Conservation (phyloP, 257 asterid species). For the Solanum sitiens region DNA sequence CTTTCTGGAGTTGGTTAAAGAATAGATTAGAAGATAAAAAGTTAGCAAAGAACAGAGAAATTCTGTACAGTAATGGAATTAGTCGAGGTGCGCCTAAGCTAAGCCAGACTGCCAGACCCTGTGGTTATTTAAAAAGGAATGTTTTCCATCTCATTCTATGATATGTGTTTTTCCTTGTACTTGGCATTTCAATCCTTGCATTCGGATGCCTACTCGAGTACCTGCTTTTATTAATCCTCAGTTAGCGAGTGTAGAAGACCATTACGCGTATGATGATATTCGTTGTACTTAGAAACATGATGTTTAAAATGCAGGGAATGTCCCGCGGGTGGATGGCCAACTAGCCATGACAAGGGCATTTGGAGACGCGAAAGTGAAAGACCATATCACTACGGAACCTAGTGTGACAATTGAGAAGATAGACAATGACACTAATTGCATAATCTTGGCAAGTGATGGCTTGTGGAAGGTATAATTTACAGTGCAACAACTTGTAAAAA, state of each 20-base stretch:
- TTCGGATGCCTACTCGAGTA: background rate
- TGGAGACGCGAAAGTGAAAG: constrained; percentile 35
- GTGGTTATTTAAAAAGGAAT: background rate
- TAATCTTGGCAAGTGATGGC: constrained; percentile 52
- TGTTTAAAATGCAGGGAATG: constrained; percentile 16
- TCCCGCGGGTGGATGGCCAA: constrained; percentile 39
- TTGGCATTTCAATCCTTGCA: background rate
- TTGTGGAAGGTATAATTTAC: constrained; percentile 37
- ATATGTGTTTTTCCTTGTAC: background rate
- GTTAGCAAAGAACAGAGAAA: background rate
- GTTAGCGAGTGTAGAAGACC: background rate
- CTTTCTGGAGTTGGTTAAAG: background rate
- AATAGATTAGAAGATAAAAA: background rate
- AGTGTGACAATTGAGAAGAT: constrained; percentile 6
- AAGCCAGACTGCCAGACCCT: background rate
- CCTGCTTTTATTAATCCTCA: background rate
- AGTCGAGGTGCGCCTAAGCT: background rate
- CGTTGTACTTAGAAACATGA: background rate
- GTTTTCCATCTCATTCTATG: background rate
- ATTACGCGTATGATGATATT: background rate
- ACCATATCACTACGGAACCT: constrained; percentile 37
- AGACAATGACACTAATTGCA: constrained; percentile 3
- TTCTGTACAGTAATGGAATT: too few species aligned
- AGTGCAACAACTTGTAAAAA: background rate
- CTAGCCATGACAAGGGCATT: constrained; percentile 52